These are phyloP conservation scores for Alternaria gaisen DNA, from an alignment of 2,329 filamentous ascomycete species.

Conservation along the genomic window DNA sequence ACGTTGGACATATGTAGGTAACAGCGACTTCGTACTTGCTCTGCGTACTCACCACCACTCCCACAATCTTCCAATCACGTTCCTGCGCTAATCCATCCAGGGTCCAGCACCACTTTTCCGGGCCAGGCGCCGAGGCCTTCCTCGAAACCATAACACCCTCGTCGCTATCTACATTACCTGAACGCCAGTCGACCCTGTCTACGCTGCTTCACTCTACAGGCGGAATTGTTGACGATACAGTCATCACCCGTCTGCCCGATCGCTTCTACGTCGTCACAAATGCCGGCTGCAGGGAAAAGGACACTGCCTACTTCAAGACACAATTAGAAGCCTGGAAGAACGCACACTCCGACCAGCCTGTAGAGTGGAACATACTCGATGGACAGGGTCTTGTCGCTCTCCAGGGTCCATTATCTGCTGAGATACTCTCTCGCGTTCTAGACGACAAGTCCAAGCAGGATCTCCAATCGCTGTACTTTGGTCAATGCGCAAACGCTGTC, in stretches of 20 bases:
- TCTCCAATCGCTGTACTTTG: conserved; percentile 77
- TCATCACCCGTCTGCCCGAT: conserved; percentile 76
- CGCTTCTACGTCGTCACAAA: conserved; percentile 95
- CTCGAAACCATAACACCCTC: conserved; percentile 86
- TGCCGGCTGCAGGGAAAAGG: conserved; percentile 89
- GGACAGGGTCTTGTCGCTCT: conserved; percentile 84
- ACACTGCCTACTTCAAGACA: conserved; percentile 76
- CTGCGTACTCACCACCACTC: neutral
- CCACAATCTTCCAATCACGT: neutral
- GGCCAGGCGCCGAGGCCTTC: conserved; percentile 80
- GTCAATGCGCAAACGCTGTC: conserved; percentile 72
- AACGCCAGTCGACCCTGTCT: conserved; percentile 82
- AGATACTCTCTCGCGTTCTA: conserved; percentile 73
- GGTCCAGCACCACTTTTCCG: conserved; percentile 84
- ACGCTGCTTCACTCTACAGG: conserved; percentile 80
- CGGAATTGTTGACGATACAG: conserved; percentile 93
- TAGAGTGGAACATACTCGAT: conserved; percentile 75
- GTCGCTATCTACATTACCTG: conserved; percentile 69
- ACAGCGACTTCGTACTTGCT: neutral
- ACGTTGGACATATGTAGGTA: conserved; percentile 91
- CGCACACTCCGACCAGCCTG: conserved; percentile 53
- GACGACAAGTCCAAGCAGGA: conserved; percentile 55
- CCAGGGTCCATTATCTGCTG: conserved; percentile 81
- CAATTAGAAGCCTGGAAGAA: conserved; percentile 67
- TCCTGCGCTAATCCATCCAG: conserved; percentile 44